Evolutionary conservation across 1,284 basidiomycete genomes (phyloP).

Genomic region (Trichosporon sp.): DNA sequence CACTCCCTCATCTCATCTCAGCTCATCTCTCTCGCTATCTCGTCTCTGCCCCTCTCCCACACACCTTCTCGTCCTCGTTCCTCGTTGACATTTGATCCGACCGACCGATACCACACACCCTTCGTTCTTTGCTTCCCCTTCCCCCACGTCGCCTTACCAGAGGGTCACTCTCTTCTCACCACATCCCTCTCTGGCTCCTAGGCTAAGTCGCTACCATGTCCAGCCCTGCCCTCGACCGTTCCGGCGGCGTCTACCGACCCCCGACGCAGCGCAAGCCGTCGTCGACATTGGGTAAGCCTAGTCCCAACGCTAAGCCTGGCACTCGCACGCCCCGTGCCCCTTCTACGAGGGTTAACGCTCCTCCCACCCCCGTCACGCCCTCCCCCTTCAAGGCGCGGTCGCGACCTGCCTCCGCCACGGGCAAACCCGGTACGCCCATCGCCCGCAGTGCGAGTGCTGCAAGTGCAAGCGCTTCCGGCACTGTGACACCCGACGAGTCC

Average conservation of each 20-base stretch:
- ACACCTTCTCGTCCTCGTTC: background rate
- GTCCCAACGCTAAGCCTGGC: conserved; percentile 5
- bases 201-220: background rate
- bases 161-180: conserved; percentile 10
- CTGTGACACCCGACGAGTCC: background rate
- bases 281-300: conserved; percentile 9
- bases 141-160: background rate
- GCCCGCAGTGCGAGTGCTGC: background rate
- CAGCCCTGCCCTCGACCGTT: background rate
- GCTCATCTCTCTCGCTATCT: conserved; percentile 10
- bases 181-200: background rate
- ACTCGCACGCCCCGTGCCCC: conserved; percentile 2
- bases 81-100: background rate
- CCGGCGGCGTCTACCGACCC: background rate
- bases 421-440: background rate
- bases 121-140: conserved; percentile 1
- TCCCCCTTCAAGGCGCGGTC: conserved; percentile 15
- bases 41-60: background rate
- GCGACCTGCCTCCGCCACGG: background rate
- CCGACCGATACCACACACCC: background rate
- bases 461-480: background rate
- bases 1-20: background rate
- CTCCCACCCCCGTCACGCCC: conserved; percentile 3
- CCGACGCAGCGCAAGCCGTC: conserved; percentile 2
- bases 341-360: conserved; percentile 3